Evolutionary conservation across 352 stramenopile species (phyloP).

Genomic region (Pseudoperonospora humuli): DNA sequence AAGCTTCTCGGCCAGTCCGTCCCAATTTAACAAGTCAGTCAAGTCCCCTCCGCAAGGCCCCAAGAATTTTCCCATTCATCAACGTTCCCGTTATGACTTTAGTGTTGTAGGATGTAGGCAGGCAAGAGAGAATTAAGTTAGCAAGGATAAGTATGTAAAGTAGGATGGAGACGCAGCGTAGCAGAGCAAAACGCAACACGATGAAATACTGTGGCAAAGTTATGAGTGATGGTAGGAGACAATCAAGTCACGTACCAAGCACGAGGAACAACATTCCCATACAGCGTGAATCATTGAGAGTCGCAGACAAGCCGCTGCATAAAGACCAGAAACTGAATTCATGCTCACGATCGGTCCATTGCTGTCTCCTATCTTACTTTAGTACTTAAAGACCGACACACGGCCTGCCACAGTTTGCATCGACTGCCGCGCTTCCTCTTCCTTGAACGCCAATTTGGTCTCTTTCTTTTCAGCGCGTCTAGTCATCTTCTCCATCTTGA

Average conservation of each 20-base stretch:
- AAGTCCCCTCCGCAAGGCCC: not conserved
- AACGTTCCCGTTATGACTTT: conserved; percentile 21
- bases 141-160: conserved; percentile 34
- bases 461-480: conserved; percentile 92
- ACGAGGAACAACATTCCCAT: no score
- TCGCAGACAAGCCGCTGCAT: conserved; percentile 1
- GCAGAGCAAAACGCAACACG: conserved; percentile 21
- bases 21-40: conserved; percentile 2
- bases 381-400: conserved; percentile 76
- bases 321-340: not conserved
- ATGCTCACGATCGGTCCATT: conserved; percentile 11
- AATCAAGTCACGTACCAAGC: no score
- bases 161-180: conserved; percentile 20
- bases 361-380: conserved; percentile 16
- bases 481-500: conserved; percentile 90
- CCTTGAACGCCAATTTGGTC: conserved; percentile 88
- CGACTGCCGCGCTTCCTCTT: conserved; percentile 84
- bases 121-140: conserved; percentile 25
- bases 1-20: conserved; percentile 15
- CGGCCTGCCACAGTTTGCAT: conserved; percentile 49
- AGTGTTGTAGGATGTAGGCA: conserved; percentile 29
- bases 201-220: conserved; percentile 3
- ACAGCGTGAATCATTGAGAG: no score
- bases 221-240: conserved; percentile 2
- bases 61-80: conserved; percentile 17